These are phyloP conservation scores for Chimonanthus salicifolius DNA, from an alignment of 164 flowering plant species.

Conservation along the genomic window DNA sequence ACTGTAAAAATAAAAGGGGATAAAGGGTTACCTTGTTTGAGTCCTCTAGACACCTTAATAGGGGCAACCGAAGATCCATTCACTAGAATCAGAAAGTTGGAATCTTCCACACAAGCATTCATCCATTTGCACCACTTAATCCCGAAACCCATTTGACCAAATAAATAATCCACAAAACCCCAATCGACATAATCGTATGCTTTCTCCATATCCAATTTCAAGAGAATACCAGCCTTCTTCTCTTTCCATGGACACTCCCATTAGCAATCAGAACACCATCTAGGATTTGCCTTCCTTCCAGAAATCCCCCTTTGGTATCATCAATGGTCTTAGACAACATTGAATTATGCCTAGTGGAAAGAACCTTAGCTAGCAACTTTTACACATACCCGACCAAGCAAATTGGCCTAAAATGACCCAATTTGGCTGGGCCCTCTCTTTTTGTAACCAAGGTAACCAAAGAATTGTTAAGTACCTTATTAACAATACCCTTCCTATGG, in stretches of 20 bases:
- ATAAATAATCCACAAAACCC: background rate
- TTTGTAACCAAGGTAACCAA: no score
- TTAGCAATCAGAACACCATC: background rate
- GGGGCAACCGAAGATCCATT: background rate
- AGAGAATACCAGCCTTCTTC: background rate
- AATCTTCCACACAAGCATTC: background rate
- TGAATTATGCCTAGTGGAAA: background rate
- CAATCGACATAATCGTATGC: background rate
- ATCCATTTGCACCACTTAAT: background rate
- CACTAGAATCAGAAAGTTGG: background rate
- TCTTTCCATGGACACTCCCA: background rate
- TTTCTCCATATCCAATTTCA: background rate
- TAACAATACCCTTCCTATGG: no score
- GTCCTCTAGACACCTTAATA: background rate
- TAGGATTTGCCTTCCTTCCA: background rate
- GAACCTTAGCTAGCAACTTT: background rate
- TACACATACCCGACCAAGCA: background rate
- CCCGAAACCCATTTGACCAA: background rate
- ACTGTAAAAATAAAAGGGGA: background rate
- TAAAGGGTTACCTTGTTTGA: background rate
- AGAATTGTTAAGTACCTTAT: no score
- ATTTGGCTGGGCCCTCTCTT: background rate
- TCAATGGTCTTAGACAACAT: background rate
- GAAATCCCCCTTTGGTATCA: background rate
- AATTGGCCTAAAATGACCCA: background rate